phyloP scores from a whole-genome alignment of 306 rosid species.

The Gleditsia sinensis region DNA sequence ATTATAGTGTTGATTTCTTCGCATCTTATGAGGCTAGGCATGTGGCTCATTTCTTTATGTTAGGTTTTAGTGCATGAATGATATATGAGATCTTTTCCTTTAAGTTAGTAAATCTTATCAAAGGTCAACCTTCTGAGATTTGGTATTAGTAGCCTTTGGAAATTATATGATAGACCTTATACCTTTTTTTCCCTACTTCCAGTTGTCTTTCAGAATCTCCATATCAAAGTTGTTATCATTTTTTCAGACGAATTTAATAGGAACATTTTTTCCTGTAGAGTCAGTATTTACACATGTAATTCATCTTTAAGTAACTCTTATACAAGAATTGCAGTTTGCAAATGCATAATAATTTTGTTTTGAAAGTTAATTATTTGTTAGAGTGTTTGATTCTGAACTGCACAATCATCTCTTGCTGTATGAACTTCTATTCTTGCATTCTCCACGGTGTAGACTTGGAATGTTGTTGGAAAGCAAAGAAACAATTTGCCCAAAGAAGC shows the following conservation, averaged over 20 bases:
- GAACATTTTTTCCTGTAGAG: background rate
- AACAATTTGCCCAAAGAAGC: no score
- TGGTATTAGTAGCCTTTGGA: background rate
- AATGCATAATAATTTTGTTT: background rate
- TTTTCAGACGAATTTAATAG: background rate
- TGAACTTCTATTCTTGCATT: background rate
- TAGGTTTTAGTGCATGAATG: background rate
- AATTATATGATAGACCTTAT: background rate
- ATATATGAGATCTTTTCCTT: constrained; percentile 15
- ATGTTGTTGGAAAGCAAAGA: no score
- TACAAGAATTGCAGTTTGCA: background rate
- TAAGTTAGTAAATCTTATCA: background rate
- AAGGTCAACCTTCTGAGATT: background rate
- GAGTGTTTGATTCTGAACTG: background rate
- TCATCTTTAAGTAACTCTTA: no score
- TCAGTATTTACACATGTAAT: no score
- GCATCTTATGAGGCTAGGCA: constrained; percentile 2
- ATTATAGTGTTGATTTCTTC: constrained; percentile 1
- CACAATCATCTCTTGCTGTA: background rate
- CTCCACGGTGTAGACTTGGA: background rate
- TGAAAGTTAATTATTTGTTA: background rate
- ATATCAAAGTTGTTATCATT: no score
- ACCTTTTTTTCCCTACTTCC: background rate
- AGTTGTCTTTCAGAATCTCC: background rate
- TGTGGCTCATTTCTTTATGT: constrained; percentile 7